A percentile compares a stretch with the other conserved stretches of the same genome.
phyloP scores from a whole-genome alignment of 2,329 filamentous ascomycete species.

The Aureobasidium melanogenum region DNA sequence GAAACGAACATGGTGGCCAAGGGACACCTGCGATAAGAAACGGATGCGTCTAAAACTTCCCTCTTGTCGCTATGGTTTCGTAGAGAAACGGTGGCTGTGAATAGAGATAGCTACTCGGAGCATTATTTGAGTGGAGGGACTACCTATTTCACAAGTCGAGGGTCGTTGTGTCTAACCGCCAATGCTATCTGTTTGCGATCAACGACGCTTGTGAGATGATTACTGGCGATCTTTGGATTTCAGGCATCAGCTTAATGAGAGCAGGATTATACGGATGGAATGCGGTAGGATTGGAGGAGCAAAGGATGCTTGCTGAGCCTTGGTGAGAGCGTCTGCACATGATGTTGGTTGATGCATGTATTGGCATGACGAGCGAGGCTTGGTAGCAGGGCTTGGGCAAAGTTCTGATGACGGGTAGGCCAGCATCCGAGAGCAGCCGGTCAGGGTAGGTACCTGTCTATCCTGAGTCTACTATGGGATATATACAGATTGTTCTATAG shows the following conservation, averaged over 20 bases:
- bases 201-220: neutral
- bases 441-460: neutral
- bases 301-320: neutral
- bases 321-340: neutral
- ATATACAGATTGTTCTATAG: neutral
- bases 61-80: neutral
- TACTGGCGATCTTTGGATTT: neutral
- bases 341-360: neutral
- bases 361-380: conserved; percentile 10
- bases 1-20: neutral
- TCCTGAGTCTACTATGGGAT: no score
- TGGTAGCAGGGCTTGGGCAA: neutral
- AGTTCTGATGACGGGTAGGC: neutral
- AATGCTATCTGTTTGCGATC: neutral
- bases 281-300: neutral
- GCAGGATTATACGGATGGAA: neutral
- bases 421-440: conserved; percentile 7
- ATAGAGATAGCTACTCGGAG: neutral
- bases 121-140: neutral
- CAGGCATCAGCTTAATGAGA: neutral
- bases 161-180: neutral
- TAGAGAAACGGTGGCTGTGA: neutral
- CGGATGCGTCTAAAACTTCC: neutral
- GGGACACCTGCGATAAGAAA: neutral
- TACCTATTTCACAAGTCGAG: neutral